A percentile compares a stretch with the other conserved stretches of the same genome.
phyloP scores from a whole-genome alignment of 139 green algal genomes.

The Nannochloris sp. region DNA sequence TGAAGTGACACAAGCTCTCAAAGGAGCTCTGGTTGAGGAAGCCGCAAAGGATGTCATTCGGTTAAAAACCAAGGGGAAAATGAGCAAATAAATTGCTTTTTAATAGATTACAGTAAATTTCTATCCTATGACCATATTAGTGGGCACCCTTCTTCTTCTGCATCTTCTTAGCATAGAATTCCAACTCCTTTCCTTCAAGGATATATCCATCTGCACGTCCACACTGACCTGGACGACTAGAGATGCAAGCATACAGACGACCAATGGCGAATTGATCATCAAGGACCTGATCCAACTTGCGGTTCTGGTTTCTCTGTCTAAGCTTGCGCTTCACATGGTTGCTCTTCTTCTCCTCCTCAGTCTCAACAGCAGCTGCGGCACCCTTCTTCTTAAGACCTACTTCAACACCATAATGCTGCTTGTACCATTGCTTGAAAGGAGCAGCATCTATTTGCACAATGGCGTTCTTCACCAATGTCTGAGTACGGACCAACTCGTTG shows the following conservation, averaged over 20 bases:
- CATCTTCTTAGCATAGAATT: slow-evolving; percentile 84
- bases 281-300: slow-evolving; percentile 57
- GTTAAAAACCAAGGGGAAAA: too few relatives aligned
- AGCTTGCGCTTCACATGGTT: slow-evolving; percentile 84
- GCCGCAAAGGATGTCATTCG: slow-evolving; percentile 1
- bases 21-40: slow-evolving; percentile 8
- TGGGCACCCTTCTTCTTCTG: slow-evolving; percentile 61
- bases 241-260: slow-evolving; percentile 62
- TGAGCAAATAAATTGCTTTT: not conserved
- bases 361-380: slow-evolving; percentile 18
- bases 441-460: slow-evolving; percentile 90
- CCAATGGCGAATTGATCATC: slow-evolving; percentile 89
- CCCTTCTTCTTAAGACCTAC: slow-evolving; percentile 63
- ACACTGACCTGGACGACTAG: slow-evolving; percentile 52
- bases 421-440: slow-evolving; percentile 93
- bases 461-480: slow-evolving; percentile 98
- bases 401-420: slow-evolving; percentile 93
- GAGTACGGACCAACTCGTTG: slow-evolving; percentile 97
- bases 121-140: too few relatives aligned
- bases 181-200: slow-evolving; percentile 86
- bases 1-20: slow-evolving; percentile 5
- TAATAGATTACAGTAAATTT: not conserved
- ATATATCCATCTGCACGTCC: slow-evolving; percentile 75
- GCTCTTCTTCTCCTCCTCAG: slow-evolving; percentile 29
- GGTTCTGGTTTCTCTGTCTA: slow-evolving; percentile 52